Base-by-base conservation (phyloP, 495 filamentous ascomycete species). In the Tetracladium marchalianum region DNA sequence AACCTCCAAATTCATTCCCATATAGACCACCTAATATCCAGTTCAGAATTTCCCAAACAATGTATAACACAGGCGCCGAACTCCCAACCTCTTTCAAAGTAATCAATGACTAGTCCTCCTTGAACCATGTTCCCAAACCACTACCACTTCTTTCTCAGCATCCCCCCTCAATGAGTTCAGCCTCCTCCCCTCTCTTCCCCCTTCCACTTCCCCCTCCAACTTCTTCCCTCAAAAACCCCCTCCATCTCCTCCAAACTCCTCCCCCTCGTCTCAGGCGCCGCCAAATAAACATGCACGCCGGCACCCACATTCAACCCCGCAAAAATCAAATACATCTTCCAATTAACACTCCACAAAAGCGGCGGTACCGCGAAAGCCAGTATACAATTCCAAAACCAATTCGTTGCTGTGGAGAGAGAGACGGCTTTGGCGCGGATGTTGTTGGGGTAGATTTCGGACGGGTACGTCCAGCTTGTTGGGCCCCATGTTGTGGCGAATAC, bases 401-500 rank as follows among this genome's bases (percentile, higher is more conserved):
- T 83, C 3, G 72, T 71, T 0, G 80, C 77, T 0, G 81, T 84
- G 0, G 80, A 66, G 22, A 85, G 60, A 0, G 76, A 75, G 12
- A 82, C 79, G 35, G 78, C 81, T 48, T 80, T 81, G 27, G 80
- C 80, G 45, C 81, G 76, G 41, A 83, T 71, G 57, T 78, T 78
- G 46, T 72, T 62, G 0, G 81, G 81, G 56, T 77, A 84, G 47
- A 85, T 79, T 53, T 85, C 81, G 10, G 76, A 72, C 0, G 79
- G 78, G 57, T 82, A 82, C 3, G 75, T 73, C 80, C 80, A 85
- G 17, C 71, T 70, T 17, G 68, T 66, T 0, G 74, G 76, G 10
- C 73, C 75, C 76, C 74, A 78, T 2, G 75, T 78, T 6, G 72
- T 73, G 0, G 76, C 77, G 43, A 78, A 84, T 1, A 70, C 73